Evolutionary conservation across 164 flowering plant genomes (phyloP), one percentile per base, ranked within the genome.

Genomic region (Aristolochia fimbriata): DNA sequence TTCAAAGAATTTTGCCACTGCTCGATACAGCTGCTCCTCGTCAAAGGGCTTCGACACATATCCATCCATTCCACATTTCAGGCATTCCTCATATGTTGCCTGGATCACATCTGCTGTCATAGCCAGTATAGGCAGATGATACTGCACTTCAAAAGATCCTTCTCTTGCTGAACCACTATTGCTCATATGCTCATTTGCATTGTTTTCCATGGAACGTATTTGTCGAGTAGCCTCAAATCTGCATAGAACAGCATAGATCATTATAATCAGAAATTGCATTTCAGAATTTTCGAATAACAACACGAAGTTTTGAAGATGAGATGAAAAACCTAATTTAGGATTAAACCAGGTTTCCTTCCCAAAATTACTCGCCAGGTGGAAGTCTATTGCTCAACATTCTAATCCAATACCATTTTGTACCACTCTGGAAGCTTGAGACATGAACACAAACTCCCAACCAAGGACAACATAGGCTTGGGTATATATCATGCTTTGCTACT

Each of bases 61-160:
- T 12, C 92, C 96, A 73, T 91, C 95, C 98, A 88, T 91, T 15
- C 98, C 98, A 62, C 79, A 73, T 72, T 87, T 73, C 41, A 85
- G 55, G 73, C 98, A 91, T 60, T 88, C 68, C 23, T 86, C 92
- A 15, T 78, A 77, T 0, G 98, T 91, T 31, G 98, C 96, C 52
- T 87, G 92, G 52, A 88, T 86, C 23, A 91, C 95, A 66, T 91
- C 98, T 8, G 98, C 98, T 4, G 98, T 91, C 96, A 91, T 87
- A 33, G 98, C 98, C 64, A 91, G 54, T 66, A 91, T 83, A 0
- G 98, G 98, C 62, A 88, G 15, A 58, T 88, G 96, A 75, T 76
- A 83, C 66, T 71, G 69, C 0, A 61, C 46, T 57, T 68, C 70
- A 3, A 19, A 25, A 8, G 56, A 53, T 14, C 65, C 17, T 27